phyloP scores from a whole-genome alignment of 2,329 filamentous ascomycete genomes.

The Mycosphaerella arachidis region DNA sequence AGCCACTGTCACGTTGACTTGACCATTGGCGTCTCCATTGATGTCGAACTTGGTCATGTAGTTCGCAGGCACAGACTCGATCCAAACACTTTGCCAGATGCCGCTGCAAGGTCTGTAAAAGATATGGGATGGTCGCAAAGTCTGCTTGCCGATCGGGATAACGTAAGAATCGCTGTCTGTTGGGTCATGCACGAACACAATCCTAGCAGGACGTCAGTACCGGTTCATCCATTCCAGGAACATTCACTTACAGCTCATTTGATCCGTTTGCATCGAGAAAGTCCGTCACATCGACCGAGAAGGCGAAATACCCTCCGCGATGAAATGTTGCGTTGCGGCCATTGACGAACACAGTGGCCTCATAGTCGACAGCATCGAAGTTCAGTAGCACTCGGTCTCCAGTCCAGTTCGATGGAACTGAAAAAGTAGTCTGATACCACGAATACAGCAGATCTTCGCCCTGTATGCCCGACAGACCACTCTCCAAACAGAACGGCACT shows the following conservation, averaged over 20 bases:
- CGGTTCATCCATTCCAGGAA: slow-evolving; percentile 12
- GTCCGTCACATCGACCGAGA: slow-evolving; percentile 55
- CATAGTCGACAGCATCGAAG: slow-evolving; percentile 62
- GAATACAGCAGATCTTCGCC: slow-evolving; percentile 26
- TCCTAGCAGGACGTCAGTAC: slow-evolving; percentile 41
- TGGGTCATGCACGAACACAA: slow-evolving; percentile 64
- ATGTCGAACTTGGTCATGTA: slow-evolving; percentile 59
- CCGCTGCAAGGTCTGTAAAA: slow-evolving; percentile 70
- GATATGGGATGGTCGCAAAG: slow-evolving; percentile 59
- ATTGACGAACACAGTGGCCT: slow-evolving; percentile 55
- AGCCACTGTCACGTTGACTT: slow-evolving; percentile 36
- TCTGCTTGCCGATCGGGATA: slow-evolving; percentile 55
- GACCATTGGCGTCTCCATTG: slow-evolving; percentile 51
- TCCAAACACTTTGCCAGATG: slow-evolving; percentile 74
- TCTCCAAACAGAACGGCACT: slow-evolving; percentile 53
- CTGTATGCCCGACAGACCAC: slow-evolving; percentile 47
- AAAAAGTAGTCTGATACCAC: slow-evolving; percentile 47
- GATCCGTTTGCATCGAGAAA: slow-evolving; percentile 59
- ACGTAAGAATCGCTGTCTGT: slow-evolving; percentile 54
- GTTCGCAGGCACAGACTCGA: slow-evolving; percentile 57
- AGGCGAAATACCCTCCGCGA: slow-evolving; percentile 56
- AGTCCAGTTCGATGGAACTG: slow-evolving; percentile 47
- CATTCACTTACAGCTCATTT: slow-evolving; percentile 53
- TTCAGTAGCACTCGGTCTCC: slow-evolving; percentile 47
- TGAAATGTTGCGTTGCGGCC: slow-evolving; percentile 52